Percentiles rank a stretch among this genome's conserved stretches.
phyloP scores from a whole-genome alignment of 257 asterid genomes.

The Salvia splendens region DNA sequence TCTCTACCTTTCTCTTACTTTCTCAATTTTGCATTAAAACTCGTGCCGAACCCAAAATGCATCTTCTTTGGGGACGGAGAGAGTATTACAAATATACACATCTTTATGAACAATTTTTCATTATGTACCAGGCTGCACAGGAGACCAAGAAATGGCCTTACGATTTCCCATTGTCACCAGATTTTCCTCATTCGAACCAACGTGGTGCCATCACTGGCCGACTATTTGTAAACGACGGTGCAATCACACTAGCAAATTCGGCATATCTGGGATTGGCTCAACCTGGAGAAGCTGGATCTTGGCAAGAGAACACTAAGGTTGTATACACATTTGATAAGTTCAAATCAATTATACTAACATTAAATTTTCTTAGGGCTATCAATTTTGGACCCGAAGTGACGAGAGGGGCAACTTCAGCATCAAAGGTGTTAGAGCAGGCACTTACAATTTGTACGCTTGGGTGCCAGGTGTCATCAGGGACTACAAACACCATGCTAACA shows the following conservation, averaged over 20 bases:
- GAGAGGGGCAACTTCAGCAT: constrained; percentile 50
- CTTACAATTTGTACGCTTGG: constrained; percentile 63
- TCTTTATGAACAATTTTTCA: no score
- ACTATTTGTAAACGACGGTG: constrained; percentile 49
- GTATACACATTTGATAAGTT: constrained; percentile 21
- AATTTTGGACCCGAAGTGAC: constrained; percentile 67
- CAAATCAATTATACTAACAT: no score
- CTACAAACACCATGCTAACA: constrained; percentile 36
- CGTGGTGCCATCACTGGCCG: constrained; percentile 68
- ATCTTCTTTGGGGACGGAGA: no score
- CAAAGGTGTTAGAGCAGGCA: constrained; percentile 43
- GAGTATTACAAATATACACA: no score
- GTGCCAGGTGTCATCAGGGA: no score
- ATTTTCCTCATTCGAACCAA: constrained; percentile 46
- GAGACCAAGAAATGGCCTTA: constrained; percentile 83
- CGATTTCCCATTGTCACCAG: constrained; percentile 59
- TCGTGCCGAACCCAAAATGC: no score
- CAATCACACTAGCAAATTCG: constrained; percentile 39
- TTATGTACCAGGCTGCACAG: no score
- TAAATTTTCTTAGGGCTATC: no score
- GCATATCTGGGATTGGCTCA: constrained; percentile 76
- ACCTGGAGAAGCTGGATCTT: constrained; percentile 66
- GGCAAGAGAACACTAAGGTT: constrained; percentile 72
- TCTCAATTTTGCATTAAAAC: no score
- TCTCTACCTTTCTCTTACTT: no score